Conservation (phyloP, 345 rosid species). For the Eucalyptus urophylla region DNA sequence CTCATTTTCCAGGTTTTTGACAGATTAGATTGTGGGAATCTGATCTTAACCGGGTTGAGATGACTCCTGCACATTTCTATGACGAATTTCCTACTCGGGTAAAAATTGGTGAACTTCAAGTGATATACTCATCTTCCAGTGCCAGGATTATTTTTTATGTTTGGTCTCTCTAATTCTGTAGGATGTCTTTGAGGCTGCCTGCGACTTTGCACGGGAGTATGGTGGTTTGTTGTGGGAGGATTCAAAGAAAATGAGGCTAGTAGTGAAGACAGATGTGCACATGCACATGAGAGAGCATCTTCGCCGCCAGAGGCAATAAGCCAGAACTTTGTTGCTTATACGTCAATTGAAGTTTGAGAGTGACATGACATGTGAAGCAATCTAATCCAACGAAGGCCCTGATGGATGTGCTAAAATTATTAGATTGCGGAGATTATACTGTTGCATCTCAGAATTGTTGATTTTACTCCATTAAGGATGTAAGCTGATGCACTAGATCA, state of each 20-base stretch:
- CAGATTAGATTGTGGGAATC: conserved; percentile 97
- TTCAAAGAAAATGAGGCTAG: conserved; percentile 72
- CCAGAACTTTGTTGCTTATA: not conserved
- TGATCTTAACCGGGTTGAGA: conserved; percentile 89
- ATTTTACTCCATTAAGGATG: not conserved
- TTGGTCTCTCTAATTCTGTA: conserved; percentile 2
- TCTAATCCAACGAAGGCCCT: not conserved
- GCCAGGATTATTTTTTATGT: not conserved
- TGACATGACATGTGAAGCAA: not conserved
- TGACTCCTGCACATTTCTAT: conserved; percentile 57
- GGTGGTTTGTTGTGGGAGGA: conserved; percentile 92
- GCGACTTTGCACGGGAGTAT: conserved; percentile 67
- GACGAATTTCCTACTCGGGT: conserved; percentile 90
- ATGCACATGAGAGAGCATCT: conserved; percentile 71
- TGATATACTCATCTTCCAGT: not conserved
- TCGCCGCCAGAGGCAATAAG: conserved; percentile 41
- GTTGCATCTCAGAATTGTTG: not conserved
- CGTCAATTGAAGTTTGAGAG: not conserved
- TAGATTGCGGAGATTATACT: not conserved
- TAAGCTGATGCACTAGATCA: not conserved
- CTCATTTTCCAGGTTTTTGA: not conserved
- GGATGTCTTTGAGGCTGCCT: conserved; percentile 83
- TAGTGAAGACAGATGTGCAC: conserved; percentile 77
- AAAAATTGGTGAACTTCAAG: not conserved
- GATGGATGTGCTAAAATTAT: not conserved